A percentile compares a stretch with the other conserved stretches of the same genome.
Conservation (phyloP, 345 rosid species). For the Brassica incana region DNA sequence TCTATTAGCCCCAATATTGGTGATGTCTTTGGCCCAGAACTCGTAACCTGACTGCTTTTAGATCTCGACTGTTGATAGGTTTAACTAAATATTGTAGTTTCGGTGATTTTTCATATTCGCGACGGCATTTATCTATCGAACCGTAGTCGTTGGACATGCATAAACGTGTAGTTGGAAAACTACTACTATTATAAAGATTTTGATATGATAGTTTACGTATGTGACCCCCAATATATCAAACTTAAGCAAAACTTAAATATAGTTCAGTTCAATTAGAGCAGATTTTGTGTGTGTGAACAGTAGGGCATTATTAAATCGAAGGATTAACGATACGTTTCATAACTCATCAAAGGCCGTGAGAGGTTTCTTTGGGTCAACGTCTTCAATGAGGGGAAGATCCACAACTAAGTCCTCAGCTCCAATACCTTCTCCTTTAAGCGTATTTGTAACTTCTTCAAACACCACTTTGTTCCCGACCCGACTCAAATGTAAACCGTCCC, state of each 20-base stretch:
- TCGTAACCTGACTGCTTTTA: too few species aligned
- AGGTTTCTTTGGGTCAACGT: constrained; percentile 64
- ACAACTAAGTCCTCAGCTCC: constrained; percentile 52
- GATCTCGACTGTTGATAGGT: too few species aligned
- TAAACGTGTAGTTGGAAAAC: too few species aligned
- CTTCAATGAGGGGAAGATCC: constrained; percentile 62
- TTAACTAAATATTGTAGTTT: too few species aligned
- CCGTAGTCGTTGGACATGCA: too few species aligned
- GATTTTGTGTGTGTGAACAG: background rate
- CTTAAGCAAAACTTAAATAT: background rate
- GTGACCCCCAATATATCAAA: background rate
- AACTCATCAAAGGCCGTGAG: constrained; percentile 52
- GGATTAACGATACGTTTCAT: constrained; percentile 15
- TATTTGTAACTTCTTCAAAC: constrained; percentile 65
- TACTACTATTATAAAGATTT: too few species aligned
- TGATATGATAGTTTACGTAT: background rate
- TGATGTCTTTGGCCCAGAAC: too few species aligned
- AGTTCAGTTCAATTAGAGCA: background rate
- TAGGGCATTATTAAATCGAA: background rate
- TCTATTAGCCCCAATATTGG: too few species aligned
- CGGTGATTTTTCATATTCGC: too few species aligned
- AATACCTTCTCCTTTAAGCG: constrained; percentile 55
- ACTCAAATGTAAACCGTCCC: constrained; percentile 81
- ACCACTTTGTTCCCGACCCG: constrained; percentile 61
- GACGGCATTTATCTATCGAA: too few species aligned